Percentiles rank a stretch among this genome's conserved stretches.
phyloP scores from a whole-genome alignment of 78 protist species.

The Monocercomonoides exilis region DNA sequence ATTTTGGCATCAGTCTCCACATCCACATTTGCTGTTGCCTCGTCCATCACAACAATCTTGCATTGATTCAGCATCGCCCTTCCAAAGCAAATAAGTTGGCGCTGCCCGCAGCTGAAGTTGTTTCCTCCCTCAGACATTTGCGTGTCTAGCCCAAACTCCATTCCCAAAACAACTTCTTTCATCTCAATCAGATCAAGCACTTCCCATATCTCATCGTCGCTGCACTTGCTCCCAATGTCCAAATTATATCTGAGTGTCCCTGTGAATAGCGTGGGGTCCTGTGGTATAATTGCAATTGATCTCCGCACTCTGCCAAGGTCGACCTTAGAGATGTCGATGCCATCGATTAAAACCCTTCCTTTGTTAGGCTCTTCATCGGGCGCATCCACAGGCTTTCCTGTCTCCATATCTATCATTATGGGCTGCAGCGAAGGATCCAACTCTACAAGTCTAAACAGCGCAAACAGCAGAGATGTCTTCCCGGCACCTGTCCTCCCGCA shows the following conservation, averaged over 20 bases:
- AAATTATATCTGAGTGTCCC: slow-evolving; percentile 53
- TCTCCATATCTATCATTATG: background rate
- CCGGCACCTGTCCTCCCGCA: slow-evolving; percentile 90
- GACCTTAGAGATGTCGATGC: slow-evolving; percentile 20
- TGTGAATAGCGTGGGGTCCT: slow-evolving; percentile 53
- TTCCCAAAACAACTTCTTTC: background rate
- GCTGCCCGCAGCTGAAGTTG: slow-evolving; percentile 63
- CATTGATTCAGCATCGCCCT: slow-evolving; percentile 73
- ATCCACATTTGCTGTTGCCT: no score
- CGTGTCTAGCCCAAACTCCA: slow-evolving; percentile 17
- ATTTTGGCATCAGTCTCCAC: slow-evolving; percentile 45
- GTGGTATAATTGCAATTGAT: slow-evolving; percentile 58
- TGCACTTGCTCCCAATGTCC: slow-evolving; percentile 4
- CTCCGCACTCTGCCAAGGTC: slow-evolving; percentile 38
- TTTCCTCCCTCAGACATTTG: slow-evolving; percentile 35
- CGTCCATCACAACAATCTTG: slow-evolving; percentile 54
- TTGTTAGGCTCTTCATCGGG: background rate
- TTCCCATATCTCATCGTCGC: slow-evolving; percentile 39
- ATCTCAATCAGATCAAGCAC: slow-evolving; percentile 39
- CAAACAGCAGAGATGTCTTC: slow-evolving; percentile 58
- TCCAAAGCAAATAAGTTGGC: slow-evolving; percentile 85
- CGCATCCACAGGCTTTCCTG: background rate
- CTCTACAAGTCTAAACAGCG: slow-evolving; percentile 68
- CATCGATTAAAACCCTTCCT: slow-evolving; percentile 51
- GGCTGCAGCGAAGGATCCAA: background rate